Base-by-base conservation (phyloP, 2,329 filamentous ascomycete species). In the Alternaria burnsii region DNA sequence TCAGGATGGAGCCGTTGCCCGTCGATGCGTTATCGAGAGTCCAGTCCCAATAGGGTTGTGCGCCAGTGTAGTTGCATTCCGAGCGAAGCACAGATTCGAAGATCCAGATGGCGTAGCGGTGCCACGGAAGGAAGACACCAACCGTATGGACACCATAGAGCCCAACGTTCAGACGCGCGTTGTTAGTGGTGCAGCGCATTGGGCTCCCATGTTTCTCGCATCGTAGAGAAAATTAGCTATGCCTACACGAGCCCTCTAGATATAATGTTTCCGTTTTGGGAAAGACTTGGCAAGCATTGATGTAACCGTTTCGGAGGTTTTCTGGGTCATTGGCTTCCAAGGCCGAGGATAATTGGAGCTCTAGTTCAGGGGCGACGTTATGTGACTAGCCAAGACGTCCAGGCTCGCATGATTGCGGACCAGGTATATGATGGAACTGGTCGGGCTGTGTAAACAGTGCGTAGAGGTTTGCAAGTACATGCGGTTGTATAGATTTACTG, bases 41-140 rank as follows among this genome's bases (percentile, higher is more conserved):
- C 44, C 44, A 47, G 28, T 47, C 44, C 44, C 44, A 47, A 7
- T 47, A 47, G 7, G 44, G 44, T 47, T 47, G 44, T 34, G 44
- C 28, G 3, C 44, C 44, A 34, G 44, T 47, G 28, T 47, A 47
- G 7, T 47, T 47, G 44, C 44, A 47, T 47, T 47, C 44, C 12
- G 44, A 47, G 28, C 44, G 44, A 34, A 47, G 44, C 44, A 47
- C 44, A 22, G 44, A 47, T 22, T 47, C 44, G 2, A 32, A 47
- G 28, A 47, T 26, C 44, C 44, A 47, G 28, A 47, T 47, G 28
- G 44, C 44, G n/a, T 47, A 47, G 44, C 44, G 44, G 44, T 47
- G 44, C 44, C 44, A 47, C 3, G 44, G 44, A 5, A 47, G 28
- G 44, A 47, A 47, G 44, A 47, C 44, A 47, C 44, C 44, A 32